phyloP scores from a whole-genome alignment of 352 stramenopile species.

The Globisporangium apiculatum region DNA sequence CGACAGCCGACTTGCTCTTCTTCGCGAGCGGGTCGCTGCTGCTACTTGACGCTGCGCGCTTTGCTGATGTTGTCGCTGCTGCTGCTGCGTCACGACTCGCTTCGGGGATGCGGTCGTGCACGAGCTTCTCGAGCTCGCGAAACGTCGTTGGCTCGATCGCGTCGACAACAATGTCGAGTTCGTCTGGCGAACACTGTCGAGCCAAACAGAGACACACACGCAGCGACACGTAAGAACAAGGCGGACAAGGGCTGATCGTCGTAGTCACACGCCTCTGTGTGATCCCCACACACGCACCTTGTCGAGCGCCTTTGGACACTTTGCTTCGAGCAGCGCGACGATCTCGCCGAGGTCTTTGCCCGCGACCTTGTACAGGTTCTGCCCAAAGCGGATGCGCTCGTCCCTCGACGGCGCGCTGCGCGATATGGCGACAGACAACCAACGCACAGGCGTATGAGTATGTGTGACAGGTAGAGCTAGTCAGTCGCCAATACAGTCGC shows the following conservation, averaged over 20 bases:
- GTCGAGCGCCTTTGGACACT: conserved; percentile 75
- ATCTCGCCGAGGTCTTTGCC: conserved; percentile 57
- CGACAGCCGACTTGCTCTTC: conserved; percentile 35
- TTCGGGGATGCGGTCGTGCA: conserved; percentile 51
- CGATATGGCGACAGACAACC: not conserved
- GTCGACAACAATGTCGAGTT: conserved; percentile 84
- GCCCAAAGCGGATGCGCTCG: conserved; percentile 77
- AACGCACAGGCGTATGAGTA: no score
- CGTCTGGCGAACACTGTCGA: conserved; percentile 59
- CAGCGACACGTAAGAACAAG: no score
- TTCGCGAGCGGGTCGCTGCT: conserved; percentile 23
- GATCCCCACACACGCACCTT: conserved; percentile 26
- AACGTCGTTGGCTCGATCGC: conserved; percentile 84
- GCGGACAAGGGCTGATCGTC: no score
- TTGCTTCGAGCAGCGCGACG: conserved; percentile 71
- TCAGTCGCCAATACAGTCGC: no score
- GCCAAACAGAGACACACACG: not conserved
- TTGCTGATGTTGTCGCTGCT: conserved; percentile 22
- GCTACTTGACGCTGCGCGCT: conserved; percentile 23
- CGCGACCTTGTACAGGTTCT: conserved; percentile 83
- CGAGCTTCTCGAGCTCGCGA: conserved; percentile 68
- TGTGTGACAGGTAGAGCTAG: no score
- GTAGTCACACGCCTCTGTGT: no score
- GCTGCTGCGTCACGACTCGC: no score
- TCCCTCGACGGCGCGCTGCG: conserved; percentile 56